Evolutionary conservation across 345 rosid species (phyloP).

Genomic region (Xanthoceras sorbifolium): DNA sequence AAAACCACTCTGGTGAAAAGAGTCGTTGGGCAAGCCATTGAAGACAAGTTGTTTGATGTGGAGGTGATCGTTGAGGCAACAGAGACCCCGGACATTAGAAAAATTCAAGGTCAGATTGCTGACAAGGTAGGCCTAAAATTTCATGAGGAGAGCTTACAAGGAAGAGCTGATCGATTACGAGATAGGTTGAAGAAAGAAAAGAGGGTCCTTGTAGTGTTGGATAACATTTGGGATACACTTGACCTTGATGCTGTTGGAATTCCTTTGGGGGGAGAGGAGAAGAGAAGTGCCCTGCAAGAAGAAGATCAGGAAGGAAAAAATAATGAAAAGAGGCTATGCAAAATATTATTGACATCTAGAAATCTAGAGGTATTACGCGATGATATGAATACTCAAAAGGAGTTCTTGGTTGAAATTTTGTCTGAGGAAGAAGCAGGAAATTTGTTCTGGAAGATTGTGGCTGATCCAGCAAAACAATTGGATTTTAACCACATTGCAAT

Average conservation of each 20-base stretch:
- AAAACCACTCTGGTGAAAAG: constrained; percentile 18
- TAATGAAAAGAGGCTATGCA: constrained; percentile 15
- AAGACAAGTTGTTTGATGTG: not conserved
- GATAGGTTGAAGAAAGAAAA: constrained; percentile 7
- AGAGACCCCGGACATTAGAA: not conserved
- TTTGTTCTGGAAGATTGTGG: constrained; percentile 4
- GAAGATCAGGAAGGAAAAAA: not conserved
- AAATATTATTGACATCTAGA: constrained; percentile 32
- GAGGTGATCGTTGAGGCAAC: constrained; percentile 6
- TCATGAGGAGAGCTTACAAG: not conserved
- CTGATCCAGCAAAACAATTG: not conserved
- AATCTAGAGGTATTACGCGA: not conserved
- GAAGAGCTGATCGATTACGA: not conserved
- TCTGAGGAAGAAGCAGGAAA: constrained; percentile 13
- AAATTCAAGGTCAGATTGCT: constrained; percentile 18
- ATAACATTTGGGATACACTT: constrained; percentile 5
- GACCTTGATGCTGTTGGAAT: constrained; percentile 7
- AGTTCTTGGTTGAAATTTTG: not conserved
- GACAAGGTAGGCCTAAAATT: not conserved
- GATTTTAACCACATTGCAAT: not conserved
- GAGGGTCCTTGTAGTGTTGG: not conserved
- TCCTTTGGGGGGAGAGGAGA: not conserved
- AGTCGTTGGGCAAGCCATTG: not conserved
- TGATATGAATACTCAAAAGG: constrained; percentile 18
- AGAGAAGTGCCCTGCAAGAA: not conserved